Conservation (phyloP, 495 filamentous ascomycete species). For the Xylaria telfairii region DNA sequence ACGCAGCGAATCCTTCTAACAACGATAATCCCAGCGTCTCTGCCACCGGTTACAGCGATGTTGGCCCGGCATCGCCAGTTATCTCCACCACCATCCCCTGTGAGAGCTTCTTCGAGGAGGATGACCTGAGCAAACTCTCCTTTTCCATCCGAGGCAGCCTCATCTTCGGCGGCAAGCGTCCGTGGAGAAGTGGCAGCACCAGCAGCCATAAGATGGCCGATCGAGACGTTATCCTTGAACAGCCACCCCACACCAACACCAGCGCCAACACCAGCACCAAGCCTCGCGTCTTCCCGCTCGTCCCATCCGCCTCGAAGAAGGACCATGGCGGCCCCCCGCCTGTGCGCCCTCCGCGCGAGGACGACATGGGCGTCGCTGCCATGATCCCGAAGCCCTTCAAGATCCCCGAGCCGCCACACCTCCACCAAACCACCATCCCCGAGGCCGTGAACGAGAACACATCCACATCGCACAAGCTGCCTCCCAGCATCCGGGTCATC, state of each 20-base stretch:
- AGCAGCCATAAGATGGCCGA: slow-evolving; percentile 29
- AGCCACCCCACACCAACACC: slow-evolving; percentile 28
- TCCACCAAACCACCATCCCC: background rate
- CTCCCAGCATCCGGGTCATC: slow-evolving; percentile 59
- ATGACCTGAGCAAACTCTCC: slow-evolving; percentile 53
- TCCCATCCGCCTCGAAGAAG: slow-evolving; percentile 24
- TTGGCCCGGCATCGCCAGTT: slow-evolving; percentile 45
- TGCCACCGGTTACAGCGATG: background rate
- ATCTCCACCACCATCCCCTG: slow-evolving; percentile 58
- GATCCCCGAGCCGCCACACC: slow-evolving; percentile 31
- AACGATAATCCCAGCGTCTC: background rate
- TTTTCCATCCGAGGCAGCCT: slow-evolving; percentile 71
- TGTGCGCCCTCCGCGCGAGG: slow-evolving; percentile 28
- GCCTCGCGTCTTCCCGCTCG: slow-evolving; percentile 38
- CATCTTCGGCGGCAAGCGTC: slow-evolving; percentile 62
- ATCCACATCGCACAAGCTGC: slow-evolving; percentile 32
- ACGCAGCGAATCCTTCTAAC: slow-evolving; percentile 15
- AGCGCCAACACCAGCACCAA: slow-evolving; percentile 24
- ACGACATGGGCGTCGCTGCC: slow-evolving; percentile 30
- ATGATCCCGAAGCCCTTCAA: slow-evolving; percentile 26
- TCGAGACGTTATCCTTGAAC: slow-evolving; percentile 18
- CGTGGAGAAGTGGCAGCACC: slow-evolving; percentile 34
- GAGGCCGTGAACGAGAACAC: slow-evolving; percentile 27
- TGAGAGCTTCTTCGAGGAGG: slow-evolving; percentile 58
- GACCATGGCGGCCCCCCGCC: slow-evolving; percentile 20